A percentile compares a stretch with the other conserved stretches of the same genome.
Evolutionary conservation across 2,329 filamentous ascomycete genomes (phyloP).

Genomic region (Colletotrichum sp.): DNA sequence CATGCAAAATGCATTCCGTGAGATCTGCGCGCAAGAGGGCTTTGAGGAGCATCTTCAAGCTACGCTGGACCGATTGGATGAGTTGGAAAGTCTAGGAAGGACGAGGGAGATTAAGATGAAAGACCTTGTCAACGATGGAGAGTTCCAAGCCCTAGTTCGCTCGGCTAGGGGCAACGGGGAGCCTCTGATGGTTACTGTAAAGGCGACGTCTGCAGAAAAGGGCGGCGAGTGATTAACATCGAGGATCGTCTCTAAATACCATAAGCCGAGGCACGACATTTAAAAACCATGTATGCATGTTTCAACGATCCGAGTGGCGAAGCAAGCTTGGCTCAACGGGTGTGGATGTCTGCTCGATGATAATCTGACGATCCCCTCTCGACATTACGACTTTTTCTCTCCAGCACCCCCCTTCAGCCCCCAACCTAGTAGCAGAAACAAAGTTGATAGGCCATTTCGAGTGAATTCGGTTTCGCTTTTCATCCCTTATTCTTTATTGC

Average conservation of each 20-base stretch:
- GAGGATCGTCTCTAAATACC: not conserved
- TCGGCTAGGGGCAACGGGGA: not conserved
- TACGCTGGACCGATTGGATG: conserved; percentile 72
- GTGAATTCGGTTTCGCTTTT: not conserved
- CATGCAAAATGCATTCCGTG: conserved; percentile 90
- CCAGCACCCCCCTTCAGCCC: not conserved
- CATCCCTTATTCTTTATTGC: not conserved
- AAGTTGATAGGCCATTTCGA: not conserved
- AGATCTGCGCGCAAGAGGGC: conserved; percentile 72
- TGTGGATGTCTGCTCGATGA: not conserved
- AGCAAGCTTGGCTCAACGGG: not conserved
- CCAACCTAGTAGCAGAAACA: not conserved
- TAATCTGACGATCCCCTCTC: not conserved
- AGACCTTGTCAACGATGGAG: conserved; percentile 84
- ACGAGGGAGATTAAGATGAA: conserved; percentile 97
- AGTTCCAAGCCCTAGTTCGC: conserved; percentile 44
- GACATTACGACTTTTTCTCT: not conserved
- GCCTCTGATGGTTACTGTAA: not conserved
- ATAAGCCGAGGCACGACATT: not conserved
- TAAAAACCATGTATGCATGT: not conserved
- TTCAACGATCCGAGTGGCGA: not conserved
- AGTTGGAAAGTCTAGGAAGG: conserved; percentile 89
- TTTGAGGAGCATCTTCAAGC: conserved; percentile 58
- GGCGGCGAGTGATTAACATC: not conserved
- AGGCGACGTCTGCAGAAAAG: not conserved